Evolutionary conservation across 768 basidiomycete genomes (phyloP).

Genomic region (Mycena sanguinolenta): DNA sequence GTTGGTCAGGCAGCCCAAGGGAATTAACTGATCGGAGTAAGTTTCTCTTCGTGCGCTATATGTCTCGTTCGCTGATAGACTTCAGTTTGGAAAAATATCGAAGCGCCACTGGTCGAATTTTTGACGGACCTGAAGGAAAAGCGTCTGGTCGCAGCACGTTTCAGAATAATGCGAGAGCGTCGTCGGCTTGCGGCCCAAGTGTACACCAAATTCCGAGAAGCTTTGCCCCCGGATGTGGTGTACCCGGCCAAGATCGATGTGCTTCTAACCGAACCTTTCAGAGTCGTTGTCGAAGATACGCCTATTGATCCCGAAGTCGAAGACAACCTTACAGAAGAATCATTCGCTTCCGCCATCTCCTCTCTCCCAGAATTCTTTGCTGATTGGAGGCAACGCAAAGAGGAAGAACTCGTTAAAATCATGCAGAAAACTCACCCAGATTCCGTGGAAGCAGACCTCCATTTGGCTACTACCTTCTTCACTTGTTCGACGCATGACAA

Average conservation of each 20-base stretch:
- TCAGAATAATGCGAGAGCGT: constrained; percentile 11
- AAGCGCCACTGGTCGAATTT: constrained; percentile 24
- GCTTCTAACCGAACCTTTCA: constrained; percentile 23
- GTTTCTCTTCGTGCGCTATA: not conserved
- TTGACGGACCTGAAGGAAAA: constrained; percentile 11
- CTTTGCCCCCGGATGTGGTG: not conserved
- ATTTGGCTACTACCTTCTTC: constrained; percentile 28
- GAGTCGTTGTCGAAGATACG: constrained; percentile 24
- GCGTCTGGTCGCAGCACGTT: not conserved
- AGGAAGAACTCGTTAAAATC: constrained; percentile 21
- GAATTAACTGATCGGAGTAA: constrained; percentile 28
- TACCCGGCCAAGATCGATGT: constrained; percentile 16
- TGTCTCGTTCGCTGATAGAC: not conserved
- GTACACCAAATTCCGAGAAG: constrained; percentile 8
- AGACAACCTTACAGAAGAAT: constrained; percentile 26
- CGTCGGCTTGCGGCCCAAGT: constrained; percentile 8
- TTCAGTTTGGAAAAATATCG: constrained; percentile 32
- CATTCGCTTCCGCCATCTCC: constrained; percentile 20
- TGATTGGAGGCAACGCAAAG: constrained; percentile 16
- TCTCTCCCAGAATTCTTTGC: constrained; percentile 8
- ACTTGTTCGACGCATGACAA: not conserved
- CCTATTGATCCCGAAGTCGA: constrained; percentile 20
- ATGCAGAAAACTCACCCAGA: constrained; percentile 11
- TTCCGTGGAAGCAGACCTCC: constrained; percentile 6
- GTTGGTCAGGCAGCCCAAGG: constrained; percentile 29